Base-by-base conservation (phyloP, 768 basidiomycete species). In the Cubamyces lactineus region DNA sequence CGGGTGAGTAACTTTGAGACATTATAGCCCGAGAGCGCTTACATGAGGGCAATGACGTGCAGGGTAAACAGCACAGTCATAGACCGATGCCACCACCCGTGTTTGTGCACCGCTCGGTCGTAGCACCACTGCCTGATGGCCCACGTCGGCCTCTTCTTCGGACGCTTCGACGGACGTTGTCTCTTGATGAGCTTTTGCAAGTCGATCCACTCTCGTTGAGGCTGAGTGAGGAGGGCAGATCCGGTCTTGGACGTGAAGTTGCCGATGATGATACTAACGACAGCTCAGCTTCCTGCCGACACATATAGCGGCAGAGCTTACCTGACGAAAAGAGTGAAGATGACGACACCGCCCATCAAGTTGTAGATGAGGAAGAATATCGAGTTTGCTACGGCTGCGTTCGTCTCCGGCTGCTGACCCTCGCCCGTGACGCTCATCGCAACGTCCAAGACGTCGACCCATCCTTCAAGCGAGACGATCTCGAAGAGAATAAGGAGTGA, bases 191-290 rank as follows among this genome's bases (percentile, higher is more conserved):
- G 80, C 71, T 93, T 95, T 65, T 93, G 86, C 21, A 98, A 75
- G 74, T 97, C 94, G 59, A 95, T 91, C 96, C 96, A 98, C 72
- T 94, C 93, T 57, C 90, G 80, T 68, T 98, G 96, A 16, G 94
- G 82, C 58, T 87, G 82, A 0, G 95, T 97, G 34, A 96, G 75
- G 49, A 95, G 84, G 1, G 95, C 94, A 4, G 86, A 84, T 16
- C 96, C 96, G 2, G 94, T 95, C 63, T 89, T 87, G 2, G 86
- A 84, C 51, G 87, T 88, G 76, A 97, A 97, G 73, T 96, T 96
- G 48, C 88, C 89, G 70, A 98, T 97, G 76, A 98, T 97, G 73
- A 98, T 92, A 80, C 94, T 96, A 61, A 61, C 62, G 64, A 51
- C 47, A 61, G 61, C 19, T 51, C 2, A 71, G 67, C 40, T 53